Evolutionary conservation across 306 rosid species (phyloP).

Genomic region (Glycine tomentella): DNA sequence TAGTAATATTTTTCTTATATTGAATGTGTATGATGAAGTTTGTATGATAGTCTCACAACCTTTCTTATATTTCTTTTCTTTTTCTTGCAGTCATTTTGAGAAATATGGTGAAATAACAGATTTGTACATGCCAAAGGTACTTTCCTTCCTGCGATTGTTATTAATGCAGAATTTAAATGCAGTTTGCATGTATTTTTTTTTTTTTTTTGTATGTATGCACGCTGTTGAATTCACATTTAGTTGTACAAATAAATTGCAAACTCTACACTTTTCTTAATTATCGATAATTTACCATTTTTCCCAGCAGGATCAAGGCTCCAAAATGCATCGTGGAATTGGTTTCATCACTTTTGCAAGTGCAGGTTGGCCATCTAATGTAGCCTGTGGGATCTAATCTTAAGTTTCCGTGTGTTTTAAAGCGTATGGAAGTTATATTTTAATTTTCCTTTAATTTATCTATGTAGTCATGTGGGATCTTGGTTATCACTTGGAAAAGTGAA

Average conservation of each 20-base stretch:
- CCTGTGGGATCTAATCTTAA: slow-evolving; percentile 18
- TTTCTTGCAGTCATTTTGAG: slow-evolving; percentile 89
- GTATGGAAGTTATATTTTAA: slow-evolving; percentile 1
- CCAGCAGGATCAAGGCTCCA: slow-evolving; percentile 89
- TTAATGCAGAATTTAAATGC: slow-evolving; percentile 17
- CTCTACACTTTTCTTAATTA: background rate
- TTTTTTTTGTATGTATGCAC: background rate
- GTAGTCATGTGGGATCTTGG: background rate
- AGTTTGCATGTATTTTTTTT: slow-evolving; percentile 10
- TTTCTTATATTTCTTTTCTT: background rate
- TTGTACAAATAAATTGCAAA: slow-evolving; percentile 10
- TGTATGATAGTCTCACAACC: slow-evolving; percentile 5
- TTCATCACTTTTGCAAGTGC: slow-evolving; percentile 93
- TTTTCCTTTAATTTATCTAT: background rate
- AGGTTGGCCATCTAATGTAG: slow-evolving; percentile 62
- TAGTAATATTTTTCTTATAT: background rate
- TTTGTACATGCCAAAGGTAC: slow-evolving; percentile 98
- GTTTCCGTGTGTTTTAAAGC: background rate
- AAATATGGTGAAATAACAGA: slow-evolving; percentile 97
- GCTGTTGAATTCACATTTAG: slow-evolving; percentile 4
- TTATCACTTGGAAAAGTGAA: background rate
- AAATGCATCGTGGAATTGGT: slow-evolving; percentile 93
- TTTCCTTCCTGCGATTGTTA: slow-evolving; percentile 31
- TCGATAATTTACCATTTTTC: slow-evolving; percentile 31
- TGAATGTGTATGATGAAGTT: background rate